Base-by-base conservation (phyloP, 1,284 basidiomycete species). In the Microstroma glucosiphilum region DNA sequence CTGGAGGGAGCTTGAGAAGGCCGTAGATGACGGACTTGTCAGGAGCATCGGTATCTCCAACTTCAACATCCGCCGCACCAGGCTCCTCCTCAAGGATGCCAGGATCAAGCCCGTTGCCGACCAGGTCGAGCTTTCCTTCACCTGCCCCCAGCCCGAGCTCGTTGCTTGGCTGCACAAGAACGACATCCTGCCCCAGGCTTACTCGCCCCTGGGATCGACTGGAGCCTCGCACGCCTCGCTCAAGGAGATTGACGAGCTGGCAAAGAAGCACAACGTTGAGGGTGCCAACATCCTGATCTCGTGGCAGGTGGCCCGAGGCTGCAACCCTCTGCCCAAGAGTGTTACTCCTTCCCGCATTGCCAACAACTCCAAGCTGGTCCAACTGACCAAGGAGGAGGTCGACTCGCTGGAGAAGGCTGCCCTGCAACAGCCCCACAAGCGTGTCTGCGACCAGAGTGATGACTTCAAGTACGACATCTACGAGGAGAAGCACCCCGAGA, bases 101-200 rank as follows among this genome's bases (percentile, higher is more conserved):
- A 48, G 49, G 46, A 64, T 76, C 72, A 73, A 72, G 61, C 73
- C 73, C 37, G 66, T 73, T 46, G 67, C 70, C 66, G 85, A 76
- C 68, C 73, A 76, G 66, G 72, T 76, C 57, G 73, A 76, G 60
- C 68, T 76, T 58, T 73, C 72, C 63, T 66, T 49, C 56, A 59
- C 57, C 83, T 86, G 88, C 78, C 88, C 90, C 21, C 90, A 92
- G 79, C 86, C 86, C 0, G 88, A 90, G 71, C 83, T 92, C 30
- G 83, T 92, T 37, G 80, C 90, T 60, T 81, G 86, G 80, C 88
- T 86, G 67, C 58, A 83, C 59, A 17, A 40, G 40, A 21, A 25
- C 26, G 65, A 69, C 42, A 66, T 71, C 55, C 63, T 64, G 17
- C 68, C 72, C 46, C 69, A 76, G 69, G 72, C 71, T 13, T 76